Evolutionary conservation across 352 stramenopile genomes (phyloP).

Genomic region (Phytophthora idaei): DNA sequence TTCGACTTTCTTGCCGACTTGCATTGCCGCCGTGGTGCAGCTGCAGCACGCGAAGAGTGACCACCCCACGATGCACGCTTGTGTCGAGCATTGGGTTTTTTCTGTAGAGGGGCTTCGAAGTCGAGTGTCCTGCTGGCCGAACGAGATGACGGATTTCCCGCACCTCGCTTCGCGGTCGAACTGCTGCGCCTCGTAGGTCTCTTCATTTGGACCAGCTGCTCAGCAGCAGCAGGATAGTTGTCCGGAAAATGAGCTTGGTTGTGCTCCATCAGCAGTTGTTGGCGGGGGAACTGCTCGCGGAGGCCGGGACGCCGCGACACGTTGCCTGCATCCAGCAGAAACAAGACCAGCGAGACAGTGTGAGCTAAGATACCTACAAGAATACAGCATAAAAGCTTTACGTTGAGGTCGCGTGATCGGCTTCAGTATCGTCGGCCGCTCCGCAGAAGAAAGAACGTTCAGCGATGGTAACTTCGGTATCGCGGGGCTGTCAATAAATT

Average conservation of each 20-base stretch:
- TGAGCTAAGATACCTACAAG: constrained; percentile 6
- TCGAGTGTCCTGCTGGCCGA: constrained; percentile 38
- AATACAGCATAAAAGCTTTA: constrained; percentile 3
- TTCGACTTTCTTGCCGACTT: constrained; percentile 70
- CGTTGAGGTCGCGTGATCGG: constrained; percentile 22
- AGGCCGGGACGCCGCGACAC: constrained; percentile 35
- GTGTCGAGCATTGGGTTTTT: constrained; percentile 8
- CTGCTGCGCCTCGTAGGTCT: constrained; percentile 12
- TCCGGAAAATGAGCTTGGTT: constrained; percentile 13
- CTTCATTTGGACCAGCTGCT: constrained; percentile 21
- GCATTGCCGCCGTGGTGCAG: constrained; percentile 19
- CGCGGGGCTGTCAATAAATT: constrained; percentile 66
- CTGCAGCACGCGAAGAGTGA: constrained; percentile 10
- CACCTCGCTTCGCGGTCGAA: constrained; percentile 10
- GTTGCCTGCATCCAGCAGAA: constrained; percentile 13
- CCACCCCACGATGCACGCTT: constrained; percentile 51
- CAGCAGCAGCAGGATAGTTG: constrained; percentile 23
- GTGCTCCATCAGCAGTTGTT: constrained; percentile 23
- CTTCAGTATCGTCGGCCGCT: constrained; percentile 17
- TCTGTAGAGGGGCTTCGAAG: constrained; percentile 26
- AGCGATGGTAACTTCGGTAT: constrained; percentile 38
- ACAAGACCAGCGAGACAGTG: constrained; percentile 1
- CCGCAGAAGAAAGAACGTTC: constrained; percentile 20
- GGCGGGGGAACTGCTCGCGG: constrained; percentile 37
- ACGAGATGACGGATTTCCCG: constrained; percentile 15